Conservation (phyloP, 495 filamentous ascomycete genomes). For the Jackrogersella multiformis region DNA sequence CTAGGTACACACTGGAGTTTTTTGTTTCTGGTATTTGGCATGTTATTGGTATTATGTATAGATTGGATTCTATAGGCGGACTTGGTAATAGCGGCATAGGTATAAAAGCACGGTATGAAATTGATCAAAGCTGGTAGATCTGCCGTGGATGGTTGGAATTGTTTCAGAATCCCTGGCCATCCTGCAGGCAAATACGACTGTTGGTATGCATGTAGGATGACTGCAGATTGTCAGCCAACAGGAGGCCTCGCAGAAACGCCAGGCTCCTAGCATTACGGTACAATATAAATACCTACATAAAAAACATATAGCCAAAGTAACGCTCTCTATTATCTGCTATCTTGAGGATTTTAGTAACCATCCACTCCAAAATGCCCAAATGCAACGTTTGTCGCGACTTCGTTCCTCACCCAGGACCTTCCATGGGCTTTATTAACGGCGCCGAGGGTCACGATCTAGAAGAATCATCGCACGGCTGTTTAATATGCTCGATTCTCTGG, state of each 20-base stretch:
- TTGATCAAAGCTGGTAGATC: neutral
- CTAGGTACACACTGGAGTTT: neutral
- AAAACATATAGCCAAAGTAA: too few relatives aligned
- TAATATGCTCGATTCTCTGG: neutral
- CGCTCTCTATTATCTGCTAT: too few relatives aligned
- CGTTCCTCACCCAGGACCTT: neutral
- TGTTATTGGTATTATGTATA: slow-evolving; percentile 3
- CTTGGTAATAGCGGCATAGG: slow-evolving; percentile 1
- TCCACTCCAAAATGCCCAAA: neutral
- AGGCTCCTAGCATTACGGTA: too few relatives aligned
- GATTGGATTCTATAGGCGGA: slow-evolving; percentile 22
- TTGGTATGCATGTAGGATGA: neutral
- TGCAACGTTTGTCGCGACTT: neutral
- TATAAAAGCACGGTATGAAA: slow-evolving; percentile 2
- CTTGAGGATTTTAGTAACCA: too few relatives aligned
- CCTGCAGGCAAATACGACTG: neutral
- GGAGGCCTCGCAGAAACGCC: neutral
- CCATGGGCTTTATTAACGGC: neutral
- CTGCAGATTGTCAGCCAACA: neutral
- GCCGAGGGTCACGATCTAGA: neutral
- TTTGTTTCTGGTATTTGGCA: slow-evolving; percentile 1
- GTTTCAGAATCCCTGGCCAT: too few relatives aligned
- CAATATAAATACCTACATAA: too few relatives aligned
- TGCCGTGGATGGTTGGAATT: too few relatives aligned
- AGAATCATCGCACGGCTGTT: neutral